Percentiles rank a stretch among this genome's conserved stretches.
These are phyloP conservation scores for Obelidium mucronatum DNA, from an alignment of 192 early-diverging fungal species.

Conservation along the genomic window DNA sequence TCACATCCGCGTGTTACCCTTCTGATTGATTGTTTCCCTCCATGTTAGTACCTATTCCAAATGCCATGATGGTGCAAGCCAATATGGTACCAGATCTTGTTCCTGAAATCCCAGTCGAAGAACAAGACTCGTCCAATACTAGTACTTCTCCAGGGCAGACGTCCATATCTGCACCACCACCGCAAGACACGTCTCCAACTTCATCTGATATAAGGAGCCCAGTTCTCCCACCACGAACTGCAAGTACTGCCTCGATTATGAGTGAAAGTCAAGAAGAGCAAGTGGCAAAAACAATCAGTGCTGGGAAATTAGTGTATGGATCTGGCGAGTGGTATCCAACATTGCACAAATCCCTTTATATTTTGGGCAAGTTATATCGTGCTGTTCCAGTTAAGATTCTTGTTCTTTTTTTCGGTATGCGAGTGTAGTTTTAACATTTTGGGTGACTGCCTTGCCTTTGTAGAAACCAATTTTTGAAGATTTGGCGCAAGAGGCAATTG, in stretches of 20 bases:
- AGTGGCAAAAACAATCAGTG: constrained; percentile 29
- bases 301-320: constrained; percentile 60
- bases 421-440: neutral
- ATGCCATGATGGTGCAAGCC: constrained; percentile 21
- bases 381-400: constrained; percentile 67
- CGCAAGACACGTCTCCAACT: neutral
- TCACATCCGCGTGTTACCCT: constrained; percentile 49
- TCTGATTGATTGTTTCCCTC: neutral
- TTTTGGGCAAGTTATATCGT: constrained; percentile 81
- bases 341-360: constrained; percentile 79
- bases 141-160: neutral
- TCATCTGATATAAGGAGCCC: neutral
- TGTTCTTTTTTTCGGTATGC: neutral
- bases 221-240: neutral
- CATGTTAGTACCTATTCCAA: constrained; percentile 34
- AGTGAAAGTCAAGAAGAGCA: constrained; percentile 34
- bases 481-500: constrained; percentile 83
- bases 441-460: too few species aligned
- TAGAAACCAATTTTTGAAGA: constrained; percentile 83
- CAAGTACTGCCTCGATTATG: neutral
- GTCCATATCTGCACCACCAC: neutral
- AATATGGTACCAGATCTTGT: constrained; percentile 41
- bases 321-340: constrained; percentile 83
- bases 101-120: neutral
- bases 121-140: neutral